Conservation (phyloP, 1,284 basidiomycete genomes). For the Fomitopsis palustris region DNA sequence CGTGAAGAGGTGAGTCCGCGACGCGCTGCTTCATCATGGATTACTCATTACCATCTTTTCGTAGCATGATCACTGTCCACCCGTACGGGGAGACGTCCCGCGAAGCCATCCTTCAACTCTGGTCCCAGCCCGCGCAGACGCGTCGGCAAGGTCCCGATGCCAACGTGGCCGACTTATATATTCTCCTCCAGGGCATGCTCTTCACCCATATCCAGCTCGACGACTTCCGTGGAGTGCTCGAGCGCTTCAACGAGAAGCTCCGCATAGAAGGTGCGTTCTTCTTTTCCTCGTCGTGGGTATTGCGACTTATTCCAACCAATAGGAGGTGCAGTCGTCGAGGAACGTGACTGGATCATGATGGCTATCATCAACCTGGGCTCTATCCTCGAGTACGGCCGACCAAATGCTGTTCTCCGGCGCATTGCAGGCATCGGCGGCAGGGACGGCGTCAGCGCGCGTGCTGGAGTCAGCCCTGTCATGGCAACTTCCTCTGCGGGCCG, state of each 20-base stretch:
- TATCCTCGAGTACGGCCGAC: conserved; percentile 86
- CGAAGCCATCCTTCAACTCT: conserved; percentile 84
- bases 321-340: conserved; percentile 47
- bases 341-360: conserved; percentile 97
- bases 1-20: conserved; percentile 77
- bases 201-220: conserved; percentile 94
- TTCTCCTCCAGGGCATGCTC: conserved; percentile 92
- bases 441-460: conserved; percentile 17
- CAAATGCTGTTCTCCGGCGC: conserved; percentile 66
- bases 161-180: conserved; percentile 78
- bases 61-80: conserved; percentile 85
- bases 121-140: conserved; percentile 73
- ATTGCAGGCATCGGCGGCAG: conserved; percentile 41
- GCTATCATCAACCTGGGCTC: conserved; percentile 80
- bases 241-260: conserved; percentile 84
- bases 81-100: conserved; percentile 77
- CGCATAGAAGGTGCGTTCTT: conserved; percentile 59
- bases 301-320: neutral
- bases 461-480: conserved; percentile 14
- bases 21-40: neutral
- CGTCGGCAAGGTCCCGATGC: conserved; percentile 77
- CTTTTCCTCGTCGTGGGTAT: neutral
- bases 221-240: conserved; percentile 79
- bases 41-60: conserved; percentile 13
- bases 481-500: conserved; percentile 20